These are phyloP conservation scores for Olyra latifolia DNA, from an alignment of 176 grass and related monocot genomes.

Conservation along the genomic window DNA sequence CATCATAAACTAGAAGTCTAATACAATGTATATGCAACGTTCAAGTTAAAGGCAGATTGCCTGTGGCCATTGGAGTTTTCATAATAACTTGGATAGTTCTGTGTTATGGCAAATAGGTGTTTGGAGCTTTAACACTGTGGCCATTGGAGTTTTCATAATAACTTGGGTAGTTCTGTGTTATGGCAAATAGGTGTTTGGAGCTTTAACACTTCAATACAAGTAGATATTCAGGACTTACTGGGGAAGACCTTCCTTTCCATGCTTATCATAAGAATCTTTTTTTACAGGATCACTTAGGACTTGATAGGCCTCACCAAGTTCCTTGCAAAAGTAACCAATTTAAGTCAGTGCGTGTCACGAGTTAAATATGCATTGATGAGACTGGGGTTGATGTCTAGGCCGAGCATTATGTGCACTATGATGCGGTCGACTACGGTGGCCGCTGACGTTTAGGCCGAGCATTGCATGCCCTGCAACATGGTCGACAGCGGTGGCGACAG, in stretches of 20 bases:
- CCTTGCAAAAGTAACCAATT: slow-evolving; percentile 43
- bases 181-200: background rate
- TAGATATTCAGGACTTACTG: slow-evolving; percentile 57
- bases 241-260: slow-evolving; percentile 79
- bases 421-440: too few species aligned
- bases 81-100: background rate
- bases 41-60: background rate
- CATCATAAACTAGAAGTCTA: background rate
- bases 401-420: too few species aligned
- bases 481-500: too few species aligned
- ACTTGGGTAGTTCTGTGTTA: background rate
- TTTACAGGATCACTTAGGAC: slow-evolving; percentile 78
- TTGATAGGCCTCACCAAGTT: slow-evolving; percentile 96
- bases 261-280: slow-evolving; percentile 76
- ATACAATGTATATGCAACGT: background rate
- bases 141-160: background rate
- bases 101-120: background rate
- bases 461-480: too few species aligned
- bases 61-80: background rate
- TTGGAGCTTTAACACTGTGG: background rate
- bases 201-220: background rate
- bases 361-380: background rate
- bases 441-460: too few species aligned
- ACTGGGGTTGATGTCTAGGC: background rate
- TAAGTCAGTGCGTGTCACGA: background rate